These are phyloP conservation scores for Quercus agrifolia DNA, from an alignment of 306 rosid species.

Conservation along the genomic window DNA sequence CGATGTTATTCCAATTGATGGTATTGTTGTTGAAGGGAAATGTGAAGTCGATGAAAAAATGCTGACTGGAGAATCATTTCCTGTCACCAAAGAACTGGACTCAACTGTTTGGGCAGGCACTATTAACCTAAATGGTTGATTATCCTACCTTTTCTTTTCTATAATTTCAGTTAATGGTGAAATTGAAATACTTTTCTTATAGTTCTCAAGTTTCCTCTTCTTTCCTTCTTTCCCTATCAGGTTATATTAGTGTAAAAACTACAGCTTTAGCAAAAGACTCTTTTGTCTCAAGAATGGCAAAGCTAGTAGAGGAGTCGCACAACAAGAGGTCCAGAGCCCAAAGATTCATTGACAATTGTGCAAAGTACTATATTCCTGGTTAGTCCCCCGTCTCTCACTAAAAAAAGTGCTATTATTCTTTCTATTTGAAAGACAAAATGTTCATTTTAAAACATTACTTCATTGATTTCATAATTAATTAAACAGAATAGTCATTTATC, in stretches of 20 bases:
- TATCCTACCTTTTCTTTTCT: neutral
- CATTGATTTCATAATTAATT: neutral
- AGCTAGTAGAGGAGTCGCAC: slow-evolving; percentile 93
- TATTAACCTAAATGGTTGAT: slow-evolving; percentile 74
- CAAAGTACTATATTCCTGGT: slow-evolving; percentile 93
- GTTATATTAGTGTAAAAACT: slow-evolving; percentile 78
- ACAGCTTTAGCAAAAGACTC: slow-evolving; percentile 82
- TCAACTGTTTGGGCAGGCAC: slow-evolving; percentile 93
- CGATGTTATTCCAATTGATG: slow-evolving; percentile 83
- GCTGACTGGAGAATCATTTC: slow-evolving; percentile 87
- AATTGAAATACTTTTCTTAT: neutral
- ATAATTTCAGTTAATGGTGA: neutral
- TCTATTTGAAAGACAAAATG: neutral
- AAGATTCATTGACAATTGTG: slow-evolving; percentile 74
- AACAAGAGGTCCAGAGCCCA: slow-evolving; percentile 76
- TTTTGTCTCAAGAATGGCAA: slow-evolving; percentile 90
- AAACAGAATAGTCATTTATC: neutral
- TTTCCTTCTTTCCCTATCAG: slow-evolving; percentile 33
- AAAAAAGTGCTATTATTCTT: neutral
- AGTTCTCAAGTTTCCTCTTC: neutral
- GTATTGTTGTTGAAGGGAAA: slow-evolving; percentile 65
- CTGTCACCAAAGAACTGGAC: slow-evolving; percentile 70
- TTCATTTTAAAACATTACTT: neutral
- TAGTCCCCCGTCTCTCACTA: slow-evolving; percentile 1
- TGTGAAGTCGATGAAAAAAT: slow-evolving; percentile 90